Conservation (phyloP, 2,329 filamentous ascomycete species). For the Fulvia fulva region DNA sequence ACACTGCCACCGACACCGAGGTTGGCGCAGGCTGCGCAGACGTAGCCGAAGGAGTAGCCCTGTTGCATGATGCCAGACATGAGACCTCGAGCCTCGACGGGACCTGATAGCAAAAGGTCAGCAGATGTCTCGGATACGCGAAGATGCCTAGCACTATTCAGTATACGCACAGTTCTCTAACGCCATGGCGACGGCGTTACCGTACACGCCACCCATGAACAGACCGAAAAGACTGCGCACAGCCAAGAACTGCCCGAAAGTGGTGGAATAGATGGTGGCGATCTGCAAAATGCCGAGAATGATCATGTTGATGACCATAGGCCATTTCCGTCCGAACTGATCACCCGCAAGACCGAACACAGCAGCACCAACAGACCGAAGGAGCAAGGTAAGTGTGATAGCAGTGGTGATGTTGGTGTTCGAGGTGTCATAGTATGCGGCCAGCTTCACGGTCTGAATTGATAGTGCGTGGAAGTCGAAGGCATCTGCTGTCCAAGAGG, state of each 20-base stretch:
- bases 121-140: no score
- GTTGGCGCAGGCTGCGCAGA: conserved; percentile 71
- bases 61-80: conserved; percentile 81
- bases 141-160: no score
- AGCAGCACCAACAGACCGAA: conserved; percentile 71
- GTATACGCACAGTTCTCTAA: no score
- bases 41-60: conserved; percentile 65
- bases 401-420: conserved; percentile 69
- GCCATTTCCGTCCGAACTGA: conserved; percentile 56
- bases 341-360: conserved; percentile 74
- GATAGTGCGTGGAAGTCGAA: conserved; percentile 81
- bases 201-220: conserved; percentile 61
- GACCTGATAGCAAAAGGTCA: no score
- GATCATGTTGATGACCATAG: conserved; percentile 74
- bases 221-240: conserved; percentile 59
- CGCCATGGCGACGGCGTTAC: conserved; percentile 59
- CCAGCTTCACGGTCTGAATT: conserved; percentile 71
- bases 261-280: conserved; percentile 70
- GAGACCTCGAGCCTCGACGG: conserved; percentile 65
- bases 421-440: conserved; percentile 54
- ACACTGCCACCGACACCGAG: conserved; percentile 63
- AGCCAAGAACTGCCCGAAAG: conserved; percentile 65
- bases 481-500: conserved; percentile 75
- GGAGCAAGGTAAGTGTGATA: conserved; percentile 70
- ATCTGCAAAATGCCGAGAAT: conserved; percentile 67